A percentile compares a stretch with the other conserved stretches of the same genome.
Evolutionary conservation across 139 green algal genomes (phyloP).

Genomic region (Chlamydomonas applanata): DNA sequence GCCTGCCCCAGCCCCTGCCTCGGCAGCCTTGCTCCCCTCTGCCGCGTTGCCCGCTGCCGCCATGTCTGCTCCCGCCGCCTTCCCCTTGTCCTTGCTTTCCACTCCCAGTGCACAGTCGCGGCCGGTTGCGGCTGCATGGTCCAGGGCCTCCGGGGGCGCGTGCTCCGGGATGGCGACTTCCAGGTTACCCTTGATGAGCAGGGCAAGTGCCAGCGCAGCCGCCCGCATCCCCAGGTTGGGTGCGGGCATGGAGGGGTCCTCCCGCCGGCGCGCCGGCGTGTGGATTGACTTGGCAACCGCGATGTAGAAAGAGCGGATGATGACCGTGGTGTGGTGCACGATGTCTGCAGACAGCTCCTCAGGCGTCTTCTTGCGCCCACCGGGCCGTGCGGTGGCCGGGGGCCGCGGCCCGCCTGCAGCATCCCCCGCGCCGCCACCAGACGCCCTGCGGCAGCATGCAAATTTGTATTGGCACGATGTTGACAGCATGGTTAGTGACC

Average conservation of each 20-base stretch:
- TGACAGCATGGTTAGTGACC: background rate
- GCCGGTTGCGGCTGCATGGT: background rate
- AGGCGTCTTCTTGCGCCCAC: conserved; percentile 46
- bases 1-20: background rate
- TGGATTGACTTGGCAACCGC: conserved; percentile 79
- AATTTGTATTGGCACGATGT: too few species aligned
- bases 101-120: background rate
- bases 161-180: background rate
- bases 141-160: background rate
- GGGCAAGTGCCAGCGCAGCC: conserved; percentile 60
- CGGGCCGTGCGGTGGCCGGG: background rate
- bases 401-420: conserved; percentile 3
- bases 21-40: background rate
- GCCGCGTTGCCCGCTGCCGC: background rate
- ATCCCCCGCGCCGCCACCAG: conserved; percentile 16
- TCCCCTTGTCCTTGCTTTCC: background rate
- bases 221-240: conserved; percentile 57
- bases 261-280: conserved; percentile 46
- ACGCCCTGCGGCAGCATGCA: background rate
- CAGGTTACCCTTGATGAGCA: conserved; percentile 55
- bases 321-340: conserved; percentile 65
- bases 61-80: background rate
- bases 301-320: conserved; percentile 69
- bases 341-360: conserved; percentile 74
- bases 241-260: background rate